Evolutionary conservation across 371 early-diverging fungal genomes (phyloP), one percentile per base, ranked within the genome.

Genomic region (Mortierella sp.): DNA sequence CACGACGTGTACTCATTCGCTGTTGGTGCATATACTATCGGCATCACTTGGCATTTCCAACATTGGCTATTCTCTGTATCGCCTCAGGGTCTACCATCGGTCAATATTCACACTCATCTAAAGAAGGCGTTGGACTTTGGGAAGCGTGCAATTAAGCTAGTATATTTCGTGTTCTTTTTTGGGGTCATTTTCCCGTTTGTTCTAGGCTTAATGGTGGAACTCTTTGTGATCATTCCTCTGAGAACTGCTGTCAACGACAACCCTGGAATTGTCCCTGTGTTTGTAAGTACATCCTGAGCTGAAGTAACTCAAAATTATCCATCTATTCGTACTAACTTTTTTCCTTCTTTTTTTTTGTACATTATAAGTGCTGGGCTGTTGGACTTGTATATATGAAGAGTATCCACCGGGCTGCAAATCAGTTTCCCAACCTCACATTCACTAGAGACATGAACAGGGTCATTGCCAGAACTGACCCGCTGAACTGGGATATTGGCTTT

Each of bases 1-100:
- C 91, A 92, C 65, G 92, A 92, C 63, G 65, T 89, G 2, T 92
- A 92, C 65, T 76, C 91, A 16, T 87, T 91, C 70, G 77, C 74
- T 7, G 32, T 83, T 19, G 87, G 87, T 21, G 61, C 74, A 19
- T 85, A 85, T 52, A 28, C 69, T 24, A 59, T 85, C 40, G 69
- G 73, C 50, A 43, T 38, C 16, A 21, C 58, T 19, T 63, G 63
- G 63, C 50, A 71, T 28, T 32, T 70, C 19, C 48, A 72, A 19
- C 74, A 75, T 53, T 77, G 77, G 76, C 21, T 52, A 7, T 40
- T 57, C 15, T 61, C 81, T 16, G 10, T 43, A 15, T 50, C 65
- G 16, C 19, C 43, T 13, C 33, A 67, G 8, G 48, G 47, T 0
- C 19, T 58, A 16, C 41, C 22, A 1, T 22, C 32, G 33, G 19